Evolutionary conservation across 371 early-diverging fungal genomes (phyloP).

Genomic region (Thermomucor indicae-seudaticae): DNA sequence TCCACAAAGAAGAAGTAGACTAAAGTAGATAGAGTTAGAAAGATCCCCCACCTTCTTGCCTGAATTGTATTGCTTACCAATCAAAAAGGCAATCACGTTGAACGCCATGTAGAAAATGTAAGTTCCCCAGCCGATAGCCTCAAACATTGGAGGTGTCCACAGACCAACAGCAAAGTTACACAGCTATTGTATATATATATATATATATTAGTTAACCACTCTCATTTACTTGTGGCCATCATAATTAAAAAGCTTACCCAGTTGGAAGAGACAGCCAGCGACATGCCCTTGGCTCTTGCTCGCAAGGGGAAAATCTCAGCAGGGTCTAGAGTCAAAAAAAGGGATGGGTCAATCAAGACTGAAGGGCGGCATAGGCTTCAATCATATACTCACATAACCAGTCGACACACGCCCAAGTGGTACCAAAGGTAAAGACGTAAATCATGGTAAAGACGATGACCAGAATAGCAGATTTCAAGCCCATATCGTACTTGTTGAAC

Average conservation of each 20-base stretch:
- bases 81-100: slow-evolving; percentile 24
- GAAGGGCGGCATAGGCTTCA: not conserved
- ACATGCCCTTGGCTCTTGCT: slow-evolving; percentile 35
- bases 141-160: slow-evolving; percentile 31
- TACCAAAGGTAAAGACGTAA: slow-evolving; percentile 31
- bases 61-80: slow-evolving; percentile 12
- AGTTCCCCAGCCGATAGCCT: slow-evolving; percentile 57
- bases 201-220: not conserved
- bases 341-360: slow-evolving; percentile 23
- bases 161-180: slow-evolving; percentile 41
- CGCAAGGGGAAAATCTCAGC: slow-evolving; percentile 58
- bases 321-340: slow-evolving; percentile 30
- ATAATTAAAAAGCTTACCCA: too few relatives aligned
- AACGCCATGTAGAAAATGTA: slow-evolving; percentile 47
- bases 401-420: slow-evolving; percentile 36
- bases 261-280: slow-evolving; percentile 54
- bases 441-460: slow-evolving; percentile 32
- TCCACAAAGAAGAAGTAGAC: slow-evolving; percentile 36
- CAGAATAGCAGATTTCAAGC: slow-evolving; percentile 32
- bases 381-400: slow-evolving; percentile 27
- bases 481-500: slow-evolving; percentile 30
- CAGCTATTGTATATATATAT: slow-evolving; percentile 11
- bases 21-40: not conserved
- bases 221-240: too few relatives aligned
- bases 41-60: not conserved